Percentiles rank a stretch among this genome's conserved stretches.
Conservation (phyloP, 805 yeast species). For the Candida tallmaniae region DNA sequence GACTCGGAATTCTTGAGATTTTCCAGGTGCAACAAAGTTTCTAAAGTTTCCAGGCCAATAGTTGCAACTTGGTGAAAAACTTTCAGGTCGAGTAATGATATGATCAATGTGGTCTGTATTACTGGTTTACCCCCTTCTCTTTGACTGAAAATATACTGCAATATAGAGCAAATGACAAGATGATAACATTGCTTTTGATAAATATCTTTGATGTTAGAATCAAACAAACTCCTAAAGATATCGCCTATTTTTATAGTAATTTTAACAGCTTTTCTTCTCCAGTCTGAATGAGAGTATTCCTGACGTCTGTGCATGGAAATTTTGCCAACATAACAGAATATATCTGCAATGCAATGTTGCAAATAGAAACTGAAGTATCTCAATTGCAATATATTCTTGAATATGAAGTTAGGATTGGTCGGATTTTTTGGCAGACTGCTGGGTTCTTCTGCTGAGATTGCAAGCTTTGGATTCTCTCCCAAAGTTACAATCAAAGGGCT, state of each 20-base stretch:
- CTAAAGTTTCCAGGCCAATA: slow-evolving; percentile 13
- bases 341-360: slow-evolving; percentile 40
- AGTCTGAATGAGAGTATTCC: slow-evolving; percentile 29
- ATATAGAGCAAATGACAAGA: slow-evolving; percentile 30
- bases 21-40: not conserved
- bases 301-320: slow-evolving; percentile 47
- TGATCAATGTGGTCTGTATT: slow-evolving; percentile 37
- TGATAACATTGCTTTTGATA: slow-evolving; percentile 21
- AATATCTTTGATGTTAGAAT: slow-evolving; percentile 14
- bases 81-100: slow-evolving; percentile 49
- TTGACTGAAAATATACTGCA: slow-evolving; percentile 34
- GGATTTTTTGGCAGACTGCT: slow-evolving; percentile 16
- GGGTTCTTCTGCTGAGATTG: slow-evolving; percentile 43
- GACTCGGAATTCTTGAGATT: not conserved
- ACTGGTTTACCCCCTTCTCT: slow-evolving; percentile 20
- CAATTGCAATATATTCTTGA: slow-evolving; percentile 56
- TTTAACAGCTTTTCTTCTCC: slow-evolving; percentile 38
- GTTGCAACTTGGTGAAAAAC: slow-evolving; percentile 36
- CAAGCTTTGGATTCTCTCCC: slow-evolving; percentile 29
- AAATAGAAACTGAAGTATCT: slow-evolving; percentile 48
- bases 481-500: slow-evolving; percentile 22
- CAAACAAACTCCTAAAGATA: slow-evolving; percentile 23
- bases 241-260: slow-evolving; percentile 31
- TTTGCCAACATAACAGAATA: slow-evolving; percentile 41
- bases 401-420: slow-evolving; percentile 46